Conservation (phyloP, 208 protist species). For the Histomonas meleagridis region DNA sequence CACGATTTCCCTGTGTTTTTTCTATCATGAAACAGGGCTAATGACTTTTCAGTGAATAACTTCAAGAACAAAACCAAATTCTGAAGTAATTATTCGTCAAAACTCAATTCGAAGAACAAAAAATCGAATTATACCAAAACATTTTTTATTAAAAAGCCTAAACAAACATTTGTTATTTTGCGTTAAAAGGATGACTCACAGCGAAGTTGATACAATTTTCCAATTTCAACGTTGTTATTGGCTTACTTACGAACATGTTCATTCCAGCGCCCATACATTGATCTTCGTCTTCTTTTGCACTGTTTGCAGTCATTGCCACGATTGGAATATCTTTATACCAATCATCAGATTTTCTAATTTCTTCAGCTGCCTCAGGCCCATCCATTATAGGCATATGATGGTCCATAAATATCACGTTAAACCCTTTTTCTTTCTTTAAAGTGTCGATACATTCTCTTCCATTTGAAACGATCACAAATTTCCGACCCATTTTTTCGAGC, state of each 20-base stretch:
- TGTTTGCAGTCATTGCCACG: neutral
- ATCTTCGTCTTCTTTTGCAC: neutral
- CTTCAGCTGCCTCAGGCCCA: neutral
- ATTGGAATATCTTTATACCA: neutral
- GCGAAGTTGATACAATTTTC: too few relatives aligned
- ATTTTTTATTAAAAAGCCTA: too few relatives aligned
- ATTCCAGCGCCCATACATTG: neutral
- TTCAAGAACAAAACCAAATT: too few relatives aligned
- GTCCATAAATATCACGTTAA: neutral
- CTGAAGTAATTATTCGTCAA: too few relatives aligned
- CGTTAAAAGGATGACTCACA: too few relatives aligned
- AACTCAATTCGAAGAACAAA: too few relatives aligned
- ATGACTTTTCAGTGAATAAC: too few relatives aligned
- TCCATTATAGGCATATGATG: constrained; percentile 23
- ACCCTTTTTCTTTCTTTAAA: neutral
- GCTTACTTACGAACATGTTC: neutral
- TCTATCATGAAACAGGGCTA: too few relatives aligned
- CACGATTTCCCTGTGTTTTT: too few relatives aligned
- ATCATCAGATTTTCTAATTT: neutral
- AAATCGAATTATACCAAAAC: too few relatives aligned
- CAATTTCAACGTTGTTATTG: neutral
- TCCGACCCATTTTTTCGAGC: neutral
- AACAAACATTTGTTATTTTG: too few relatives aligned
- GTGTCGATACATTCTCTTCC: neutral
- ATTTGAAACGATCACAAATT: neutral